Conservation (phyloP, 352 stramenopile genomes). For the Globisporangium mamillatum region DNA sequence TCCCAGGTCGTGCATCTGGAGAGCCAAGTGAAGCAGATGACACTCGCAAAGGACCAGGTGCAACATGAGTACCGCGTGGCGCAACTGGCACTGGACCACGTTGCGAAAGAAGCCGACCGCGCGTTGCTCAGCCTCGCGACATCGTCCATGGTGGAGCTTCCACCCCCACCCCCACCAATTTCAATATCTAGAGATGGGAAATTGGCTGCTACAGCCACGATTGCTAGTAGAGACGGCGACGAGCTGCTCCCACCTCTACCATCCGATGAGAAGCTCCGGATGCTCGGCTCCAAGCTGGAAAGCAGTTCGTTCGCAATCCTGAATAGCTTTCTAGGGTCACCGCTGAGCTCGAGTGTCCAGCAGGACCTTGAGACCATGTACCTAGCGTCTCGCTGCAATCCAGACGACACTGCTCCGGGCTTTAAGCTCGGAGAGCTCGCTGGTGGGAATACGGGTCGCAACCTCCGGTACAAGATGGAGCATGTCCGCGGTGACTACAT, state of each 20-base stretch:
- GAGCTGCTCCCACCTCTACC: conserved; percentile 28
- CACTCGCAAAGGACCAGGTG: conserved; percentile 21
- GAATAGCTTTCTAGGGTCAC: conserved; percentile 30
- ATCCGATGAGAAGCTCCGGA: conserved; percentile 12
- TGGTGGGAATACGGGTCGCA: conserved; percentile 39
- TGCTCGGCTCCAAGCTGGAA: conserved; percentile 18
- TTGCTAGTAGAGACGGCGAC: conserved; percentile 14
- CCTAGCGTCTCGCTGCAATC: conserved; percentile 6
- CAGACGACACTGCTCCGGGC: neutral
- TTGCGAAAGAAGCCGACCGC: conserved; percentile 34
- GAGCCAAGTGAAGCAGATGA: conserved; percentile 23
- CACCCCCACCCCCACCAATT: conserved; percentile 8
- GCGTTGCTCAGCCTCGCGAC: conserved; percentile 32
- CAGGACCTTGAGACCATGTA: conserved; percentile 28
- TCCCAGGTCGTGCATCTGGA: conserved; percentile 30
- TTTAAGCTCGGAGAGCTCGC: conserved; percentile 41
- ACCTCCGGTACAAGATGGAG: conserved; percentile 44
- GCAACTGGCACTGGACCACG: conserved; percentile 23
- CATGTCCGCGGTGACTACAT: conserved; percentile 50
- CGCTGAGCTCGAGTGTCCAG: conserved; percentile 17
- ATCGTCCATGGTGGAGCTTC: conserved; percentile 1
- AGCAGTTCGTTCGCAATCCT: conserved; percentile 27
- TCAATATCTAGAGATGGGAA: neutral
- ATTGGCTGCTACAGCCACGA: neutral
- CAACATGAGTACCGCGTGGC: conserved; percentile 27